Base-by-base conservation (phyloP, 495 filamentous ascomycete genomes). In the Xylona heveae region DNA sequence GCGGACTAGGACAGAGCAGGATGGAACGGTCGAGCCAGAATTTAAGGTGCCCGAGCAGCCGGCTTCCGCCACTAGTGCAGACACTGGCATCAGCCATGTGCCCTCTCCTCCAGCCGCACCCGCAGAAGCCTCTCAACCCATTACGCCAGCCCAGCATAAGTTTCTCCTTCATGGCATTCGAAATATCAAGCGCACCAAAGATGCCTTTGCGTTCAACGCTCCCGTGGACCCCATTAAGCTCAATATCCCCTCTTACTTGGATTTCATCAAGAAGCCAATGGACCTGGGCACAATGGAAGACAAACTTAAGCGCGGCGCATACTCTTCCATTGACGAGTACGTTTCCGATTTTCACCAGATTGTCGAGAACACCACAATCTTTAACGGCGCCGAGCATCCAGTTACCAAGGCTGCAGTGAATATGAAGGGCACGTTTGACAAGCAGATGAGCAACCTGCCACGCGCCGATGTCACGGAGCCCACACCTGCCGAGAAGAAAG, bases 261-360 rank as follows among this genome's bases (percentile, higher is more conserved):
- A 61, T 2, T 66, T 78, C 40, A 65, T 97, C 38, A 63, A 64
- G 14, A 59, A 69, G 0, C 82, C 84, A 0, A 80, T 85, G 61
- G 88, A 94, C 47, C 61, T 97, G 8, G 60, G 59, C 28, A 74
- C 70, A 2, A 78, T 95, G 46, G 88, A 95, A 41, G 54, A 47
- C 23, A 83, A 78, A 39, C 52, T 95, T 4, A 80, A 75, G 41
- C 57, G 57, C n/a, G 56, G 62, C 26, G 47, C 60, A 29, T 95
- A 94, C 45, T 29, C 44, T 4, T 61, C 58, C 6, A 50, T 79
- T 2, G 62, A 73, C 26, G 71, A 61, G 10, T 67, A 84, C 42
- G 58, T 71, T 22, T 52, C 57, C 10, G 90, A 95, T 42, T 61
- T 93, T 19, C 48, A 68, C 27, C 60, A 74, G 24, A 70, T 97